phyloP scores from a whole-genome alignment of 176 grass and related monocot species.

The Paspalum vaginatum region DNA sequence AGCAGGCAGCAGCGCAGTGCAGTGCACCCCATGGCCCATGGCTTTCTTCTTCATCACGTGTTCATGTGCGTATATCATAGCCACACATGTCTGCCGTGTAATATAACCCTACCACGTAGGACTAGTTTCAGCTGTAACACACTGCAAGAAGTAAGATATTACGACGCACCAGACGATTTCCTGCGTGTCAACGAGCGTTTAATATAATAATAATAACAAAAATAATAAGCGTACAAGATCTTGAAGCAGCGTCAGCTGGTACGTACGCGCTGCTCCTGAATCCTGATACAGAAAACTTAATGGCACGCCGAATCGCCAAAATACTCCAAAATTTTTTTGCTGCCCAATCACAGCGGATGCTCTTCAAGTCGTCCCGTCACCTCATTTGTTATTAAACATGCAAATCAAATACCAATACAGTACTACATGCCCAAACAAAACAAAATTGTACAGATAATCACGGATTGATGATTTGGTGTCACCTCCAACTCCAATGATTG shows the following conservation, averaged over 20 bases:
- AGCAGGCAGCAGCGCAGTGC: too few relatives aligned
- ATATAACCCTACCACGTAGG: too few relatives aligned
- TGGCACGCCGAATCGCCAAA: neutral
- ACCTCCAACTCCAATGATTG: conserved; percentile 18
- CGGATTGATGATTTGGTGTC: neutral
- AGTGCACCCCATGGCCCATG: neutral
- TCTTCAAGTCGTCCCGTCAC: conserved; percentile 9
- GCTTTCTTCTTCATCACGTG: neutral
- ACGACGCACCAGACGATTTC: neutral
- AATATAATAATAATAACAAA: too few relatives aligned
- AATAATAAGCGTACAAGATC: neutral
- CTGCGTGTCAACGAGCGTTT: neutral
- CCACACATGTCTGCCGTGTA: neutral
- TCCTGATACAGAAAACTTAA: neutral
- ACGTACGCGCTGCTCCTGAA: neutral
- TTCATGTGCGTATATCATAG: neutral
- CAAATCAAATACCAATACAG: neutral
- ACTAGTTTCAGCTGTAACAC: too few relatives aligned
- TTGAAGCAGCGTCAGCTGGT: neutral
- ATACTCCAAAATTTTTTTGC: neutral
- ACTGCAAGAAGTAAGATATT: neutral
- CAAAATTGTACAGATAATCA: neutral
- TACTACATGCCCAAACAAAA: neutral
- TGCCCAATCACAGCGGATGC: neutral
- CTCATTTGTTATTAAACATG: conserved; percentile 33